phyloP scores from a whole-genome alignment of 1,284 basidiomycete genomes.

The Ustilago lituana region DNA sequence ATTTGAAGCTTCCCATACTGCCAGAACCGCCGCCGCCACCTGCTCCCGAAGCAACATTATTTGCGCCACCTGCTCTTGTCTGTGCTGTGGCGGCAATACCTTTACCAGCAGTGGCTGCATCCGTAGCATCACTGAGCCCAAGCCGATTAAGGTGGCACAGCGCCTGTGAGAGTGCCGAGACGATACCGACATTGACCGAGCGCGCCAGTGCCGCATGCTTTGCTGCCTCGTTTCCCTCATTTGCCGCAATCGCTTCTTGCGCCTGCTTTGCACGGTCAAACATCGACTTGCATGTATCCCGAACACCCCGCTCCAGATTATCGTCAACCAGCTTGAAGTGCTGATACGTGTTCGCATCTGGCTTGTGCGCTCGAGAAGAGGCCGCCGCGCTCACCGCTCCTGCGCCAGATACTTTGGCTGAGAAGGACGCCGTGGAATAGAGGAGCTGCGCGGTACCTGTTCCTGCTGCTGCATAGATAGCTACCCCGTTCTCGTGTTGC shows the following conservation, averaged over 20 bases:
- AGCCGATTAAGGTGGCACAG: constrained; percentile 49
- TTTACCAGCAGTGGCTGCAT: constrained; percentile 23
- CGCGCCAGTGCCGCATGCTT: constrained; percentile 28
- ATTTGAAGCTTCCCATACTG: constrained; percentile 40
- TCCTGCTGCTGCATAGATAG: constrained; percentile 83
- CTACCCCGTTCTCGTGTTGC: constrained; percentile 88
- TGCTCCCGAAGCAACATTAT: constrained; percentile 3
- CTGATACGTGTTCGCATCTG: constrained; percentile 62
- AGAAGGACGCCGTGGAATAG: constrained; percentile 51
- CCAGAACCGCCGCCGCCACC: constrained; percentile 8
- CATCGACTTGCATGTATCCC: constrained; percentile 32
- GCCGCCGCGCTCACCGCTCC: constrained; percentile 5
- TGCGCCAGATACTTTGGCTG: constrained; percentile 12
- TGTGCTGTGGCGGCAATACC: constrained; percentile 28
- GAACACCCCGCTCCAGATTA: constrained; percentile 51
- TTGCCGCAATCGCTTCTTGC: constrained; percentile 15
- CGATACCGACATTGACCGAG: constrained; percentile 45
- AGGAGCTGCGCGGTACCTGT: constrained; percentile 43
- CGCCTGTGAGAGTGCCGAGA: constrained; percentile 49
- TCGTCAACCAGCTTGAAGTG: constrained; percentile 60
- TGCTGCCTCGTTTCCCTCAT: constrained; percentile 19
- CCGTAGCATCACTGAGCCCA: constrained; percentile 31
- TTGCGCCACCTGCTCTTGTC: constrained; percentile 28
- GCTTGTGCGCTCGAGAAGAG: constrained; percentile 21
- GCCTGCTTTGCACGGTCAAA: constrained; percentile 32